Conservation (phyloP, 345 rosid species). For the Eucalyptus melliodora region DNA sequence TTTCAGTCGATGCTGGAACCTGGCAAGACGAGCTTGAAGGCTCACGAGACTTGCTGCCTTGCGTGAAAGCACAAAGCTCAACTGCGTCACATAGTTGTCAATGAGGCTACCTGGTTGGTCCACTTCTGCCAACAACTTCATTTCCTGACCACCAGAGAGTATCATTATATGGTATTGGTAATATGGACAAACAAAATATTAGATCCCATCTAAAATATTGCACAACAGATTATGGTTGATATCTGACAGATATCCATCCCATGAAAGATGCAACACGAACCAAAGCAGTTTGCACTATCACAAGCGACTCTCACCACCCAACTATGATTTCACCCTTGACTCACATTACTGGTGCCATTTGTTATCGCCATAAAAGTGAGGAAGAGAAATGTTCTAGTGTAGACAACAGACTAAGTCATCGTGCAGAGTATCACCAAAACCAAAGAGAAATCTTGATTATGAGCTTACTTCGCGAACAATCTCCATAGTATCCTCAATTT, state of each 20-base stretch:
- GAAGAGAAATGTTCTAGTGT: neutral
- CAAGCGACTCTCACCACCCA: neutral
- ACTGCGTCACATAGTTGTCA: slow-evolving; percentile 80
- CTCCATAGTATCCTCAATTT: slow-evolving; percentile 99
- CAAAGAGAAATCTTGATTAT: neutral
- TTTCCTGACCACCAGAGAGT: slow-evolving; percentile 43
- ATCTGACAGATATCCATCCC: neutral
- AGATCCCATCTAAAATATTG: neutral
- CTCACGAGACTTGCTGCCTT: slow-evolving; percentile 90
- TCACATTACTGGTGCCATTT: neutral
- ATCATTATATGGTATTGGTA: too few relatives aligned
- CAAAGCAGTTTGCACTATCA: neutral
- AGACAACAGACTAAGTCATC: neutral
- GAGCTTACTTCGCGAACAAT: slow-evolving; percentile 87
- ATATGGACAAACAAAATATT: neutral
- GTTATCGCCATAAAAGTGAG: neutral
- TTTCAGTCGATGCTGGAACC: slow-evolving; percentile 92
- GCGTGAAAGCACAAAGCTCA: slow-evolving; percentile 90
- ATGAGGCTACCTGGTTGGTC: slow-evolving; percentile 96
- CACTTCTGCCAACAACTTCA: slow-evolving; percentile 88
- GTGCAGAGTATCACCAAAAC: neutral
- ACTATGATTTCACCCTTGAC: neutral
- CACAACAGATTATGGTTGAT: neutral
- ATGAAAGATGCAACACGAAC: neutral
- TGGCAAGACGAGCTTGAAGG: slow-evolving; percentile 93